Evolutionary conservation across 2,329 filamentous ascomycete species (phyloP).

Genomic region (Apiospora hydei): DNA sequence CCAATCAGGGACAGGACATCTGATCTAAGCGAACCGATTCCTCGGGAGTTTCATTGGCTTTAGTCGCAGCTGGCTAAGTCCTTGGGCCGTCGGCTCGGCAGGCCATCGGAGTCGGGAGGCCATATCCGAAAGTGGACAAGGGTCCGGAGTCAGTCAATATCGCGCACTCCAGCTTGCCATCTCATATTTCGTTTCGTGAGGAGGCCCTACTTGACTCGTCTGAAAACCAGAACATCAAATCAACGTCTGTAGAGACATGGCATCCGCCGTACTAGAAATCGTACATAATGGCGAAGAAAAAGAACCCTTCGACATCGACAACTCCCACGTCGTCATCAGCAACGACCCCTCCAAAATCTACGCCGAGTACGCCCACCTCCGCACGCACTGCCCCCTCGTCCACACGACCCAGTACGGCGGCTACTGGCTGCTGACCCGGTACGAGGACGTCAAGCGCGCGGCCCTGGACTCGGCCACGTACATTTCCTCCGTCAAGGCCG

Average conservation of each 20-base stretch:
- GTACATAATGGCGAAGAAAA: neutral
- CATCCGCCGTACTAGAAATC: neutral
- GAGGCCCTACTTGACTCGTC: no score
- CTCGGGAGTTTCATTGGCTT: neutral
- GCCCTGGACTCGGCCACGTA: slow-evolving; percentile 32
- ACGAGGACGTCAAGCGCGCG: slow-evolving; percentile 33
- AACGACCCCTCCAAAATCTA: slow-evolving; percentile 32
- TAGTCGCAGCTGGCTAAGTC: neutral
- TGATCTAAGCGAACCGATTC: neutral
- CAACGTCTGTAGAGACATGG: neutral
- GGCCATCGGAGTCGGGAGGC: neutral
- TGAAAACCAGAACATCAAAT: neutral
- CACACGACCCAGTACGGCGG: slow-evolving; percentile 33
- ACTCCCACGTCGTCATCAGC: slow-evolving; percentile 31
- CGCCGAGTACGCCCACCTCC: slow-evolving; percentile 32
- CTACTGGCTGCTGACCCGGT: slow-evolving; percentile 35
- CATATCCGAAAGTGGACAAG: neutral
- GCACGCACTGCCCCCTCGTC: slow-evolving; percentile 30
- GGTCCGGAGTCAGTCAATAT: neutral
- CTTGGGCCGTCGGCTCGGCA: neutral
- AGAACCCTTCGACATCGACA: slow-evolving; percentile 29
- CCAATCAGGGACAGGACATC: neutral
- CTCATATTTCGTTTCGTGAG: neutral
- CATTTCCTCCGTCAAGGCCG: slow-evolving; percentile 31
- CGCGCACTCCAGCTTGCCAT: neutral